These are phyloP conservation scores for Termitomyces sp. DNA, from an alignment of 768 basidiomycete genomes.

Conservation along the genomic window DNA sequence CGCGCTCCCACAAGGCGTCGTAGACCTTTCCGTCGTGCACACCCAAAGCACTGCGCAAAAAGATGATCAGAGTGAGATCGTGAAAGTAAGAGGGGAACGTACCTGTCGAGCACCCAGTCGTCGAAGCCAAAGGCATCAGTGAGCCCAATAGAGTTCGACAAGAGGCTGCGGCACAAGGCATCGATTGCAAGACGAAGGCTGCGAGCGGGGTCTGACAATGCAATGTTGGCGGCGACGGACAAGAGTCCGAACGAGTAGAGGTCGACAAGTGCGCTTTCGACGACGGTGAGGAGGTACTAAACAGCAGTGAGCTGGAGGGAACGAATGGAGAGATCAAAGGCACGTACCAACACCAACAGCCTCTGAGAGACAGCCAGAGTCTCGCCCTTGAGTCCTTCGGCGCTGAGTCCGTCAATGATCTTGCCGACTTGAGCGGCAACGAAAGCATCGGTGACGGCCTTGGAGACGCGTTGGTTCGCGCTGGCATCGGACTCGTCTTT, in stretches of 20 bases:
- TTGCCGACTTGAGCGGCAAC: conserved; percentile 50
- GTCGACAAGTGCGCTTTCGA: conserved; percentile 53
- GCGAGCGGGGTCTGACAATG: conserved; percentile 37
- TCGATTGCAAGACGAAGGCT: conserved; percentile 47
- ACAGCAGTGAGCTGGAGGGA: neutral
- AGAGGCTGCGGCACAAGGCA: conserved; percentile 40
- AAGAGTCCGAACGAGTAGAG: conserved; percentile 53
- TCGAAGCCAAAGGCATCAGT: conserved; percentile 71
- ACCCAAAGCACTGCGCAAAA: conserved; percentile 47
- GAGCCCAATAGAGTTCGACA: conserved; percentile 63
- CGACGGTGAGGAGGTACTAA: conserved; percentile 57
- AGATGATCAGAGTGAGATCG: neutral
- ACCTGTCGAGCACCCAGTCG: conserved; percentile 75
- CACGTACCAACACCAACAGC: conserved; percentile 42
- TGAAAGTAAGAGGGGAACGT: conserved; percentile 1
- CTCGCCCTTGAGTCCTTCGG: neutral
- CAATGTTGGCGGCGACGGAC: conserved; percentile 8
- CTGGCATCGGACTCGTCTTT: conserved; percentile 44
- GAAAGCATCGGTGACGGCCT: conserved; percentile 66
- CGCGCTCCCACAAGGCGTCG: conserved; percentile 58
- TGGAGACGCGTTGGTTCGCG: conserved; percentile 51
- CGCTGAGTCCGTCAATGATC: conserved; percentile 33
- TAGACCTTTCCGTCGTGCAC: conserved; percentile 63
- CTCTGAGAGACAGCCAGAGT: conserved; percentile 21
- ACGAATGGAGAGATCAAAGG: neutral